A percentile compares a stretch with the other conserved stretches of the same genome.
Conservation (phyloP, 805 yeast genomes). For the Cyberlindnera subsufficiens region DNA sequence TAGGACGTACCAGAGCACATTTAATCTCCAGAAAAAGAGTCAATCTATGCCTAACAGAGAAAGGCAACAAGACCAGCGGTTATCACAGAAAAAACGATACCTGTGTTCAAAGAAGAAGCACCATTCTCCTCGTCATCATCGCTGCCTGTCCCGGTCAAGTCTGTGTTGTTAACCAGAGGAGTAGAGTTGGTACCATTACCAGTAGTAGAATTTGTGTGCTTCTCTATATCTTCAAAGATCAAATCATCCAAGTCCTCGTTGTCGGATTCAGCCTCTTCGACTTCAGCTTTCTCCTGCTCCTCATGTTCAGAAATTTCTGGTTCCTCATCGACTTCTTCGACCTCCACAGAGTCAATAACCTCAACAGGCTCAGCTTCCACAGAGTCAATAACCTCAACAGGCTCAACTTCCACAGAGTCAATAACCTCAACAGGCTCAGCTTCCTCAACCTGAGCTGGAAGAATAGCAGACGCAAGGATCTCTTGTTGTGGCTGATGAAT, state of each 20-base stretch:
- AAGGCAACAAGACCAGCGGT: not conserved
- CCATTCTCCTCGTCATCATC: constrained; percentile 5
- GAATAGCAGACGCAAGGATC: constrained; percentile 1
- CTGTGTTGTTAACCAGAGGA: constrained; percentile 1
- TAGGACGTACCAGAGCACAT: too few relatives aligned
- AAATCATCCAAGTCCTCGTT: constrained; percentile 8
- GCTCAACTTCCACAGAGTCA: not conserved
- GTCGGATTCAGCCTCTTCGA: constrained; percentile 4
- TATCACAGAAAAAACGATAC: not conserved
- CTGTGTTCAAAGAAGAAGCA: not conserved
- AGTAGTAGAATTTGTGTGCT: not conserved
- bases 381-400: not conserved
- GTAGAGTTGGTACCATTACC: not conserved
- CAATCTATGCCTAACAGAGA: not conserved
- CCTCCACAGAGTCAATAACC: not conserved
- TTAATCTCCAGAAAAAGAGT: too few relatives aligned
- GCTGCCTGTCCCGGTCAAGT: constrained; percentile 1
- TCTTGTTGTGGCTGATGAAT: not conserved
- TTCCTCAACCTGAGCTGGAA: not conserved
- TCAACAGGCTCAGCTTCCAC: not conserved
- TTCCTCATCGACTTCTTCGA: constrained; percentile 5
- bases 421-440: not conserved
- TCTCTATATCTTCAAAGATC: constrained; percentile 9
- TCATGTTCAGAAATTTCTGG: constrained; percentile 6
- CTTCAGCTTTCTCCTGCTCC: constrained; percentile 5